Evolutionary conservation across 2,329 filamentous ascomycete genomes (phyloP).

Genomic region (Colletotrichum graminicola): DNA sequence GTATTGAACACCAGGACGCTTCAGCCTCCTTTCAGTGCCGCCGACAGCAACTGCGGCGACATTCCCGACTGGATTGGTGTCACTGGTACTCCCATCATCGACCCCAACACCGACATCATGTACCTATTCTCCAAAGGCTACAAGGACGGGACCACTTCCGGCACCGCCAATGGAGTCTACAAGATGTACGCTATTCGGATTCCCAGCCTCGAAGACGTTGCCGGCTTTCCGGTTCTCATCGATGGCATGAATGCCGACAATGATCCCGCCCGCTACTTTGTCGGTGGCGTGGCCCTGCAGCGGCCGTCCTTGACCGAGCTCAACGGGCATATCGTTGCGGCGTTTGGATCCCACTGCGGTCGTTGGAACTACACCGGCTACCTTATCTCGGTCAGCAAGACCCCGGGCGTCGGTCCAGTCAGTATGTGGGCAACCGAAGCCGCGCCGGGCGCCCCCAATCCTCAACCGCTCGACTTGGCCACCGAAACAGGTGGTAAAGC

Average conservation of each 20-base stretch:
- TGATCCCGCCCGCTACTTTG: constrained; percentile 57
- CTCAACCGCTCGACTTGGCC: constrained; percentile 42
- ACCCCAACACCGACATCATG: constrained; percentile 50
- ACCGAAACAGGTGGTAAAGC: constrained; percentile 49
- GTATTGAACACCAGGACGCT: constrained; percentile 53
- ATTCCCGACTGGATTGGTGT: constrained; percentile 55
- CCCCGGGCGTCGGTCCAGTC: constrained; percentile 48
- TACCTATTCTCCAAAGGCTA: constrained; percentile 55
- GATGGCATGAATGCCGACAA: constrained; percentile 61
- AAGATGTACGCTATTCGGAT: constrained; percentile 56
- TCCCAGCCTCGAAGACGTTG: constrained; percentile 52
- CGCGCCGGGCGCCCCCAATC: constrained; percentile 52
- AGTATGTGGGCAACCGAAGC: constrained; percentile 46
- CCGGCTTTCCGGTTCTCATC: constrained; percentile 57
- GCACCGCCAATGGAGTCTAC: constrained; percentile 53
- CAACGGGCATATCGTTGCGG: constrained; percentile 57
- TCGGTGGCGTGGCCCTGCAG: constrained; percentile 60
- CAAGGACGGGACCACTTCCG: constrained; percentile 44
- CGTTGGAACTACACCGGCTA: constrained; percentile 58
- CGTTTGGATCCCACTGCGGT: constrained; percentile 62
- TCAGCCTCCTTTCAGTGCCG: constrained; percentile 54
- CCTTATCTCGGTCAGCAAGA: constrained; percentile 49
- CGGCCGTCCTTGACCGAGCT: constrained; percentile 52
- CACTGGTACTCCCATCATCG: constrained; percentile 53
- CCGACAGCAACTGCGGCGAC: constrained; percentile 55